Percentiles rank a stretch among this genome's conserved stretches.
Conservation (phyloP, 2,329 filamentous ascomycete species). For the Colletotrichum chlorophyti region DNA sequence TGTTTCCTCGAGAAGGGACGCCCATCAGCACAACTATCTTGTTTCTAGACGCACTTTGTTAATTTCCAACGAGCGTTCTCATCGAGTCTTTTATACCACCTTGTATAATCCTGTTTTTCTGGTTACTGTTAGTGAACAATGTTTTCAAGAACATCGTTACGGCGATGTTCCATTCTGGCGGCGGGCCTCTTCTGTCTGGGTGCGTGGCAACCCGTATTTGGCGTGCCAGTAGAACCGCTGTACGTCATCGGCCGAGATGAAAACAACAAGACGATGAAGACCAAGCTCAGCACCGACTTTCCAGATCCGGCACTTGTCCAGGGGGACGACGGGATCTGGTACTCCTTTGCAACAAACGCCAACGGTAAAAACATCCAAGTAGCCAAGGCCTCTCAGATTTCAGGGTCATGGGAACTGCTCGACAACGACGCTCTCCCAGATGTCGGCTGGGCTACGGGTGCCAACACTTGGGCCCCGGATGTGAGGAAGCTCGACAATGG, state of each 20-base stretch:
- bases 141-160: constrained; percentile 19
- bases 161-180: constrained; percentile 5
- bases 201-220: constrained; percentile 3
- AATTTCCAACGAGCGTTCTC: background rate
- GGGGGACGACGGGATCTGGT: constrained; percentile 55
- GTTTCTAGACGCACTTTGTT: background rate
- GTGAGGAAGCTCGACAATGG: constrained; percentile 56
- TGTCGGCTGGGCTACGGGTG: constrained; percentile 59
- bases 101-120: no score
- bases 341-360: constrained; percentile 63
- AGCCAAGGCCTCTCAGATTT: constrained; percentile 55
- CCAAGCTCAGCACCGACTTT: constrained; percentile 51
- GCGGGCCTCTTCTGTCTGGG: constrained; percentile 5
- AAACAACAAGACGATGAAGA: background rate
- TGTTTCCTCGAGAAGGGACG: constrained; percentile 4
- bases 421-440: constrained; percentile 62
- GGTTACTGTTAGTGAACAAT: no score
- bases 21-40: background rate
- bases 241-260: constrained; percentile 14
- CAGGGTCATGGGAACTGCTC: constrained; percentile 53
- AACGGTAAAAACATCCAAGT: constrained; percentile 60
- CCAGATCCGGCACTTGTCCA: constrained; percentile 61
- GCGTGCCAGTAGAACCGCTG: constrained; percentile 12
- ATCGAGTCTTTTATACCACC: background rate
- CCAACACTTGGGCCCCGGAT: constrained; percentile 68